Base-by-base conservation (phyloP, 2,329 filamentous ascomycete species). In the Elsinoe perseae region DNA sequence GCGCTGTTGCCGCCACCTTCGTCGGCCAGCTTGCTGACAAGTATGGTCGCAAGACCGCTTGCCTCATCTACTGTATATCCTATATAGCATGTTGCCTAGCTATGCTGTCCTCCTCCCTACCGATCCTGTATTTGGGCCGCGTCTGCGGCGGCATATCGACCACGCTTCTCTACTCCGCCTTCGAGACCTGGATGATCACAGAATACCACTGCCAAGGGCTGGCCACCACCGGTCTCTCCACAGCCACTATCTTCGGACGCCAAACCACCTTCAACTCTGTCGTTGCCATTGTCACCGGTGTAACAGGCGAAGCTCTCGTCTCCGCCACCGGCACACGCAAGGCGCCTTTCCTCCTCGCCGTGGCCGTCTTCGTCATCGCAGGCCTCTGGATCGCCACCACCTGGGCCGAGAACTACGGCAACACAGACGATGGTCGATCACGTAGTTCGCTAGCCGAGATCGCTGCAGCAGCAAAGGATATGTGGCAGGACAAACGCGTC, bases 121-220 rank as follows among this genome's bases (percentile, higher is more conserved):
- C 65, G 10, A 23, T 80, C 9, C 69, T 84, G 4, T 77, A 81
- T 54, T 56, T 73, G 1, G 81, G 81, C 10, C 72, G 81, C 50
- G 65, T 78, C 0, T 71, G 82, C 3, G 79, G 78, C 20, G 81
- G 81, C 0, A 58, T 83, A 44, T 76, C 75, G 25, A 79, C 79
- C 30, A 81, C 78, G 23, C 66, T 83, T 38, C 71, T 83, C 27
- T 83, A 80, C 69, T 80, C 75, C 42, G 77, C 76, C 4, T 82
- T 83, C 60, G 80, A 84, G 65, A 80, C 77, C 61, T 84, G 80
- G 80, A 79, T 83, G 72, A 75, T 83, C 25, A 75, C 77, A 46
- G 80, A 83, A 62, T 83, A 75, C 62, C 75, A 79, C 50, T 68
- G 71, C 40, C 68, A 74, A 40, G 71, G 71, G 10, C 60, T 80